Evolutionary conservation across 495 filamentous ascomycete genomes (phyloP).

Genomic region (Hypoxylon fragiforme): DNA sequence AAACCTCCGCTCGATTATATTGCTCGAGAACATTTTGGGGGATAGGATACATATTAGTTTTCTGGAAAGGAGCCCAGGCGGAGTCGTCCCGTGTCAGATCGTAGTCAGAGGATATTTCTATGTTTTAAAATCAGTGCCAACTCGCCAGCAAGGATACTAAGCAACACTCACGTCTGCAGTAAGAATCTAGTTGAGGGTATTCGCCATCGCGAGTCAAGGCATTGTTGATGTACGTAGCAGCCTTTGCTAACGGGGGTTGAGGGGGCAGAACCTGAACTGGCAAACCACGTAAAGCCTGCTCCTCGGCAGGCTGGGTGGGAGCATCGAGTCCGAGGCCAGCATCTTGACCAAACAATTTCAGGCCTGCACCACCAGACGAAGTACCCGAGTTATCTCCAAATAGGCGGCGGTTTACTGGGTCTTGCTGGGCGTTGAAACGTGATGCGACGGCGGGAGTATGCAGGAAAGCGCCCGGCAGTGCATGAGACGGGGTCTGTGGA

Average conservation of each 20-base stretch:
- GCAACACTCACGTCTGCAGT: constrained; percentile 75
- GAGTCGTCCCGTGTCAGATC: constrained; percentile 64
- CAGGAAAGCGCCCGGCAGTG: constrained; percentile 71
- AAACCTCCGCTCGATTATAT: constrained; percentile 79
- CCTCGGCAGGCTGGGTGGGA: constrained; percentile 29
- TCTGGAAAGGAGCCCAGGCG: constrained; percentile 89
- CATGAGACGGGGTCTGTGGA: constrained; percentile 64
- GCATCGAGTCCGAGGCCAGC: constrained; percentile 38
- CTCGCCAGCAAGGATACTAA: neutral
- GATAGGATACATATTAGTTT: constrained; percentile 76
- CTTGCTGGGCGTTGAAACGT: constrained; percentile 39
- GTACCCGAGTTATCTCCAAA: constrained; percentile 37
- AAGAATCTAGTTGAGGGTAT: constrained; percentile 88
- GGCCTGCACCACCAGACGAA: constrained; percentile 1
- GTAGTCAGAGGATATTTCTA: constrained; percentile 90
- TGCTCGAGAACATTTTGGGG: constrained; percentile 88
- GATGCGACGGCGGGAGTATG: constrained; percentile 65
- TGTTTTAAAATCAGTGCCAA: constrained; percentile 18
- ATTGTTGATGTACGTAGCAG: constrained; percentile 80
- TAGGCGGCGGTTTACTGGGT: constrained; percentile 45
- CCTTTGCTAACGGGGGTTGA: constrained; percentile 73
- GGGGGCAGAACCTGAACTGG: constrained; percentile 38
- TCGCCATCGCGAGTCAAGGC: constrained; percentile 71
- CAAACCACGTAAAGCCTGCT: constrained; percentile 20
- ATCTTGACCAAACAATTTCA: constrained; percentile 35